Evolutionary conservation across 2,329 filamentous ascomycete genomes (phyloP), one percentile per base, ranked within the genome.

Genomic region (Hypoxylon sp.): DNA sequence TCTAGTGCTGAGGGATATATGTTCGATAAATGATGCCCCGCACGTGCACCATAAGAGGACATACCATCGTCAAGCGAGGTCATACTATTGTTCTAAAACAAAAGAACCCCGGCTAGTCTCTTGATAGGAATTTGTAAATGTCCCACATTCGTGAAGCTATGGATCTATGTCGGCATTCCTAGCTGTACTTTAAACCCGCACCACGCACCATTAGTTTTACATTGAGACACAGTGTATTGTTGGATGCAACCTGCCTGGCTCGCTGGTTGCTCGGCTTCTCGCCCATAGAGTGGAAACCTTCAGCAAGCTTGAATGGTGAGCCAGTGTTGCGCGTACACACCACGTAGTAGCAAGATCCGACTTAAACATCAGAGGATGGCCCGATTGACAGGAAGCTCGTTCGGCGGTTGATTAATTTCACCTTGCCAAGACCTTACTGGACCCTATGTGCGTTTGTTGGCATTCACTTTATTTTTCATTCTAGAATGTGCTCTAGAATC

Each of bases 401-500:
- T 67, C 61, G 69, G 61, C 64, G 46, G 55, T 67, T 68, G 66
- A 66, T 72, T 64, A 64, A 71, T 64, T 44, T 59, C 49, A 64
- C 64, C 66, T 67, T 61, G 72, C 72, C 68, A 75, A 75, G 73
- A 64, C 35, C 14, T 37, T 42, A 22, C 56, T 70, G 71, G 74
- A 71, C 68, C 71, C 67, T 73, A 66, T 59, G 71, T 73, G 68
- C 68, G 66, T 75, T 67, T 64, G 61, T 27, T 70, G 64, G 66
- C 63, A 56, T 59, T 67, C 53, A 61, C 69, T 69, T 62, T 70
- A 66, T 60, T 66, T 68, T 46, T 50, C 33, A 66, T 69, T 66
- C 64, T 66, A 61, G 58, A 58, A 64, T 65, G 42, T 50, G 55
- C 54, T 69, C 66, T 58, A 57, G 63, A 66, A 69, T 64, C 49